Percentiles rank a stretch among this genome's conserved stretches.
Conservation (phyloP, 345 rosid species). For the Bruguiera gymnorhiza region DNA sequence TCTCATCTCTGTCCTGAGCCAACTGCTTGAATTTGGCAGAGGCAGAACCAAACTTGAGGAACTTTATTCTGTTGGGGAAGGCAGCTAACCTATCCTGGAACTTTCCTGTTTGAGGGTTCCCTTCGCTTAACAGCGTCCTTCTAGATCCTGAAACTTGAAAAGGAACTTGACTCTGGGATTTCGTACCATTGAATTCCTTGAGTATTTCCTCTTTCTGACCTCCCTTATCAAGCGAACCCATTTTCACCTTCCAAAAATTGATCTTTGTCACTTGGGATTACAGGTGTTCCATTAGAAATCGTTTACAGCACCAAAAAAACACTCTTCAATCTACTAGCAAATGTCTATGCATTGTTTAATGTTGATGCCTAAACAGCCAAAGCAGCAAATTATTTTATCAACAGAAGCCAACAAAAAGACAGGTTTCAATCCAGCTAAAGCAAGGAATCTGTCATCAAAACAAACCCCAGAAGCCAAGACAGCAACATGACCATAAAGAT, state of each 20-base stretch:
- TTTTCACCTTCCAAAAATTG: conserved; percentile 18
- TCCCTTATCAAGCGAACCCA: conserved; percentile 46
- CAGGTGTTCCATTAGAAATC: background rate
- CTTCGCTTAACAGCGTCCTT: conserved; percentile 40
- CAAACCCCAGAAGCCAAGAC: background rate
- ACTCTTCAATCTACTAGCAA: background rate
- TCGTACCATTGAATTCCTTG: conserved; percentile 37
- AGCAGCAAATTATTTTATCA: background rate
- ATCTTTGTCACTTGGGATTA: conserved; percentile 9
- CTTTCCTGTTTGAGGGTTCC: conserved; percentile 29
- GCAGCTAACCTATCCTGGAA: conserved; percentile 19
- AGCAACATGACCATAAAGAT: background rate
- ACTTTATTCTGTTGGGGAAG: conserved; percentile 36
- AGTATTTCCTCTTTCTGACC: conserved; percentile 33
- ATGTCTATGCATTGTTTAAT: background rate
- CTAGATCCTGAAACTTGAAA: conserved; percentile 44
- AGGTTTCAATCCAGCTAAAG: background rate
- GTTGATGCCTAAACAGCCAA: conserved; percentile 8
- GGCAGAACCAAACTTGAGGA: conserved; percentile 65
- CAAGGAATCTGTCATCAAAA: background rate
- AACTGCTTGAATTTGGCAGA: conserved; percentile 62
- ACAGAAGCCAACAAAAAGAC: background rate
- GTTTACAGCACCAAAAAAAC: background rate
- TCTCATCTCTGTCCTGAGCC: conserved; percentile 62
- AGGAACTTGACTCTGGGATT: conserved; percentile 31